Base-by-base conservation (phyloP, 768 basidiomycete species). In the Astraeus odoratus region DNA sequence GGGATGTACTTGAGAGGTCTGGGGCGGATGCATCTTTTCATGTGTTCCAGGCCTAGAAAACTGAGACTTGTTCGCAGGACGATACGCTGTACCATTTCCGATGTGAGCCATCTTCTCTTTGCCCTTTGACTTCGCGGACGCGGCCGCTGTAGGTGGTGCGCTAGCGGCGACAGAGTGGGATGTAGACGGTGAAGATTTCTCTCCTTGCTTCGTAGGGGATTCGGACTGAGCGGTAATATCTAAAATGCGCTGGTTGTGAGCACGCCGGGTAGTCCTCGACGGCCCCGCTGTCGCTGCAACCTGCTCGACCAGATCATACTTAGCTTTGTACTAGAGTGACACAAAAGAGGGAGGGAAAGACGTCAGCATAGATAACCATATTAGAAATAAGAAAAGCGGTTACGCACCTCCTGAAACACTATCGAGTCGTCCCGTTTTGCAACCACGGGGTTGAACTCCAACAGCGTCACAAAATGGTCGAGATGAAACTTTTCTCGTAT, bases 401-500 rank as follows among this genome's bases (percentile, higher is more conserved):
- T 12, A 68, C 78, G 40, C 49, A 91, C 91, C 66, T 85, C 72
- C 51, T 75, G 72, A 56, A 85, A 92, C n/a, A 86, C 86, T 23
- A 65, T 61, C 10, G 82, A 80, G 25, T 76, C 76, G 51, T 94
- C 89, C 42, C 64, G 48, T 58, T 93, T 93, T 5, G 86, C 86
- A 26, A 65, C 66, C 63, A 70, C 62, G 8, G 92, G 93, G 63
- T 94, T 76, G 60, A 81, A 97, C 16, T 71, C 73, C 27, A 92
- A 65, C 69, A 95, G 72, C 20, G 76, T 80, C 3, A 80, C 76
- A 58, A 86, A 94, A 47, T 83, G 72, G 51, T 93, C 84, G 65
- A 95, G 73, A 58, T 97, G 93, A 63, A 94, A 97, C 47, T 78
- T 71, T 64, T 97, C 90, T 48, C 93, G 78, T 39, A 95, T 73